phyloP scores from a whole-genome alignment of 2,329 filamentous ascomycete genomes.

The Penicillium concentricum region DNA sequence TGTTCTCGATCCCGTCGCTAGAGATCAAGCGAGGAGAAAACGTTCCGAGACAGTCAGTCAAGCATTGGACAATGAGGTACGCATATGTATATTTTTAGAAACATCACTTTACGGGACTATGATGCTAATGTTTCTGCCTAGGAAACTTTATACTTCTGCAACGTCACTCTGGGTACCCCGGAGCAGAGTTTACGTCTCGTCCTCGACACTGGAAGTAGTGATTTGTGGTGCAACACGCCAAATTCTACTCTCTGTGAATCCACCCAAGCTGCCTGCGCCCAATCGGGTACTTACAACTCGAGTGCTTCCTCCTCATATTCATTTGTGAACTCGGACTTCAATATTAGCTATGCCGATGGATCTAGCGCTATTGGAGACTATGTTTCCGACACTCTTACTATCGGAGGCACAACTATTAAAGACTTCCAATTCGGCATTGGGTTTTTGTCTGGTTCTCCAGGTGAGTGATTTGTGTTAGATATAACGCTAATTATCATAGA shows the following conservation, averaged over 20 bases:
- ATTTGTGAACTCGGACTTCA: conserved; percentile 73
- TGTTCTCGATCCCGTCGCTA: conserved; percentile 45
- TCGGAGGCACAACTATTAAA: conserved; percentile 52
- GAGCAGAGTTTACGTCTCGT: conserved; percentile 55
- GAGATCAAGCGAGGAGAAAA: conserved; percentile 48
- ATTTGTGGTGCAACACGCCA: conserved; percentile 59
- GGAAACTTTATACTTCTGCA: conserved; percentile 60
- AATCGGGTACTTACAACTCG: conserved; percentile 53
- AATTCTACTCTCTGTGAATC: conserved; percentile 51
- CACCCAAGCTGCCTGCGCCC: conserved; percentile 42
- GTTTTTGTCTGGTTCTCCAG: conserved; percentile 52
- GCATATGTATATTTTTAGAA: background rate
- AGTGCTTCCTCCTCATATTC: conserved; percentile 70
- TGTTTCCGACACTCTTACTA: conserved; percentile 66
- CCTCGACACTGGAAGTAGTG: conserved; percentile 63
- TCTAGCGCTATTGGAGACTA: conserved; percentile 77
- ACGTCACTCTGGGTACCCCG: conserved; percentile 58
- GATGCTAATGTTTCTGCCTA: conserved; percentile 15
- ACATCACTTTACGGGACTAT: background rate
- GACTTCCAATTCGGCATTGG: conserved; percentile 61
- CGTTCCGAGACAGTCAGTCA: conserved; percentile 40
- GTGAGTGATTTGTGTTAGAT: conserved; percentile 21
- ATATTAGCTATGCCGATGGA: conserved; percentile 84
- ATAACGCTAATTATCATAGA: no score
- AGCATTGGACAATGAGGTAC: conserved; percentile 55